Percentiles rank a stretch among this genome's conserved stretches.
phyloP scores from a whole-genome alignment of 306 rosid species.

The Cyclanthera cordifolia region DNA sequence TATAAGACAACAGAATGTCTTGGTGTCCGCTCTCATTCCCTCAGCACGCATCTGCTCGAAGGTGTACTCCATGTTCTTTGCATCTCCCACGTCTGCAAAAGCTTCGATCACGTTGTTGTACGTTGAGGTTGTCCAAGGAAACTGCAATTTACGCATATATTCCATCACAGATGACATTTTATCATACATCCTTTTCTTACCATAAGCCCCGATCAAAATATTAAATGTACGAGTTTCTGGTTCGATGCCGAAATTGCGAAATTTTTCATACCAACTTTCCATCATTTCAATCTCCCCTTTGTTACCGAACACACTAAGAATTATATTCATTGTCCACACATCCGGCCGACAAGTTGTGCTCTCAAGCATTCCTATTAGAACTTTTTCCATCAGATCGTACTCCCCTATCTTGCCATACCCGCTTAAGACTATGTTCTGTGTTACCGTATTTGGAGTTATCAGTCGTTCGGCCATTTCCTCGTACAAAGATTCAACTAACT shows the following conservation, averaged over 20 bases:
- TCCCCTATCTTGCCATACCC: slow-evolving; percentile 87
- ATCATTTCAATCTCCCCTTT: slow-evolving; percentile 74
- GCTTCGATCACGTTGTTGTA: slow-evolving; percentile 94
- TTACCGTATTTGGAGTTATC: slow-evolving; percentile 66
- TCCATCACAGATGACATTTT: slow-evolving; percentile 98
- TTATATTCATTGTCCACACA: slow-evolving; percentile 93
- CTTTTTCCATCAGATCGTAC: slow-evolving; percentile 84
- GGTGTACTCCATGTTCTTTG: slow-evolving; percentile 80
- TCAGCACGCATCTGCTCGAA: slow-evolving; percentile 95
- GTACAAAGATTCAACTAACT: slow-evolving; percentile 53
- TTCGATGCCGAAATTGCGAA: slow-evolving; percentile 77
- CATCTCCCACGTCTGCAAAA: slow-evolving; percentile 80
- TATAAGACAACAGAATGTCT: slow-evolving; percentile 88
- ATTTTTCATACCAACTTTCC: slow-evolving; percentile 97
- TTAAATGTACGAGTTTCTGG: slow-evolving; percentile 95
- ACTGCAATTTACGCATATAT: slow-evolving; percentile 87
- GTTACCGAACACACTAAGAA: slow-evolving; percentile 82
- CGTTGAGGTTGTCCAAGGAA: slow-evolving; percentile 94
- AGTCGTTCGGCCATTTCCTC: slow-evolving; percentile 61
- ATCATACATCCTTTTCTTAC: slow-evolving; percentile 82
- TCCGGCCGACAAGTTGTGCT: slow-evolving; percentile 72
- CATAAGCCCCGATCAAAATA: slow-evolving; percentile 84
- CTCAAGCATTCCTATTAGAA: slow-evolving; percentile 71
- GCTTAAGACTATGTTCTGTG: slow-evolving; percentile 78
- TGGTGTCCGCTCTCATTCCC: slow-evolving; percentile 85